These are phyloP conservation scores for Amanita pallidorosea DNA, from an alignment of 768 basidiomycete genomes.

Conservation along the genomic window DNA sequence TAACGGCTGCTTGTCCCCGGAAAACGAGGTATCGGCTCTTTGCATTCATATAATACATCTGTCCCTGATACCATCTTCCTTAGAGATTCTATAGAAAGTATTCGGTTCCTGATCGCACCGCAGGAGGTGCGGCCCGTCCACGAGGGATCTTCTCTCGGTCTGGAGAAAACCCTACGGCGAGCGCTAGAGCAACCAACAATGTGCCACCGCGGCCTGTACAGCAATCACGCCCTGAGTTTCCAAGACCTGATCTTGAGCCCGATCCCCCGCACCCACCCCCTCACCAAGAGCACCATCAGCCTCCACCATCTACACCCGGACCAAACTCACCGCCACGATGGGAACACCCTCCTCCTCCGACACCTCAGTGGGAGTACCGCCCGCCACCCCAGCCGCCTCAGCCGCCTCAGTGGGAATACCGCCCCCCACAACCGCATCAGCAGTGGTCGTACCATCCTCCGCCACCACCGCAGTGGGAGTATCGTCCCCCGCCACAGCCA, in stretches of 20 bases:
- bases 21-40: conserved; percentile 40
- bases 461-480: conserved; percentile 5
- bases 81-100: conserved; percentile 50
- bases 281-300: conserved; percentile 12
- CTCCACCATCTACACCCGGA: conserved; percentile 9
- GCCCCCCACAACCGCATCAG: conserved; percentile 1
- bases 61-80: not conserved
- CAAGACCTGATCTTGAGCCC: conserved; percentile 56
- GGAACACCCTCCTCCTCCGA: not conserved
- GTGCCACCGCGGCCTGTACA: conserved; percentile 25
- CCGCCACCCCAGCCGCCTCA: not conserved
- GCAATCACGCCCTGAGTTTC: conserved; percentile 25
- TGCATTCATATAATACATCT: not conserved
- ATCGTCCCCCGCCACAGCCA: conserved; percentile 8
- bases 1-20: conserved; percentile 51
- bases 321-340: conserved; percentile 9
- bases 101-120: conserved; percentile 43
- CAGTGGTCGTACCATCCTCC: conserved; percentile 1
- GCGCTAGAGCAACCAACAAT: conserved; percentile 10
- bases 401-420: conserved; percentile 11
- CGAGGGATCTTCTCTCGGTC: conserved; percentile 40
- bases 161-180: conserved; percentile 14
- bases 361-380: not conserved
- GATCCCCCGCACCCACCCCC: conserved; percentile 22
- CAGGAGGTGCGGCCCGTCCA: conserved; percentile 15